These are phyloP conservation scores for Citrus australasica DNA, from an alignment of 345 rosid species.

Conservation along the genomic window DNA sequence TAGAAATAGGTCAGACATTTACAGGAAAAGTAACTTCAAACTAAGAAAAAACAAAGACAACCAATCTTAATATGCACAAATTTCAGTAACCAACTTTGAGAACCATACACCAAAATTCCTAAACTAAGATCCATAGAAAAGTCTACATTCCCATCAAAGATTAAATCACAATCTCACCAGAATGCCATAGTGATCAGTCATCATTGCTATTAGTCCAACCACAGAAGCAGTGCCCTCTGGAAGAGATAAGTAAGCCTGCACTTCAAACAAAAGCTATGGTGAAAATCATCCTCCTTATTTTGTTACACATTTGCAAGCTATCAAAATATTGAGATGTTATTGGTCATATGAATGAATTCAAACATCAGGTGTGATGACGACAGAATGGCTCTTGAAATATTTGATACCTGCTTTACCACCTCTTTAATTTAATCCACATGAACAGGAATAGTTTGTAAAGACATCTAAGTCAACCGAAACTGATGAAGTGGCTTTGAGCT, in stretches of 20 bases:
- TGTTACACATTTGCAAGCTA: background rate
- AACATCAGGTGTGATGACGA: background rate
- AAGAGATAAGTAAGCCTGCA: conserved; percentile 88
- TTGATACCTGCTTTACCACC: background rate
- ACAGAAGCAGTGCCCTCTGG: conserved; percentile 84
- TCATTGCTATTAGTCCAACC: conserved; percentile 82
- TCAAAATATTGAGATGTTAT: background rate
- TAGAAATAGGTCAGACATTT: background rate
- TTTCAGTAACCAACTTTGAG: background rate
- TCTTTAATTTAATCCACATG: background rate
- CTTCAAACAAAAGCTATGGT: conserved; percentile 12
- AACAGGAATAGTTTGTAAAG: background rate
- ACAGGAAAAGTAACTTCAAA: background rate
- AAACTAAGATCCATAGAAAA: conserved; percentile 3
- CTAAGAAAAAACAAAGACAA: background rate
- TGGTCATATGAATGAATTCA: background rate
- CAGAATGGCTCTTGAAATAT: background rate
- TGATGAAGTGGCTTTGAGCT: background rate
- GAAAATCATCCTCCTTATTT: background rate
- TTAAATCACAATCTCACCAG: conserved; percentile 40
- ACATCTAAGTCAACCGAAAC: background rate
- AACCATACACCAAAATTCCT: background rate
- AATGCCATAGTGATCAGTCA: conserved; percentile 78
- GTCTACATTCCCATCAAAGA: background rate
- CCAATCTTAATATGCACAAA: background rate